Percentiles rank a stretch among this genome's conserved stretches.
These are phyloP conservation scores for Kluyveromyces dobzhanskii DNA, from an alignment of 805 yeast genomes.

Conservation along the genomic window DNA sequence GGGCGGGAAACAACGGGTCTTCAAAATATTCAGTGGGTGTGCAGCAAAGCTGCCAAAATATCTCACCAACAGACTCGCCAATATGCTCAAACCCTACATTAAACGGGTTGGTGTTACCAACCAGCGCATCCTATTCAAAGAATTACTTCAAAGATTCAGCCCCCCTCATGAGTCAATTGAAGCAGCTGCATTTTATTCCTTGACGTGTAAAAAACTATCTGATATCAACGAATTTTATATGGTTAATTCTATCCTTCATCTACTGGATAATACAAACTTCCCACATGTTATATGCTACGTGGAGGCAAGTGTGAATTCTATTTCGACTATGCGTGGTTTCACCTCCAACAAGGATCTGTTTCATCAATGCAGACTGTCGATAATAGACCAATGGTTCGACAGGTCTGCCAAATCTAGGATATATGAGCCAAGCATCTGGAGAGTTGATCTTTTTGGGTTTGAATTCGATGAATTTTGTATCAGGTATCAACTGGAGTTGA, in stretches of 20 bases:
- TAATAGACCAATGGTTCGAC: slow-evolving; percentile 15
- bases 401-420: slow-evolving; percentile 1
- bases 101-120: slow-evolving; percentile 18
- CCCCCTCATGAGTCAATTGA: slow-evolving; percentile 22
- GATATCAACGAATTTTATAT: slow-evolving; percentile 16
- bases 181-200: slow-evolving; percentile 19
- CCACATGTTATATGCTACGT: slow-evolving; percentile 18
- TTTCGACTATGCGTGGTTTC: slow-evolving; percentile 6
- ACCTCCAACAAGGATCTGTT: slow-evolving; percentile 11
- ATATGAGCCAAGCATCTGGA: slow-evolving; percentile 10
- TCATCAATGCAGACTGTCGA: slow-evolving; percentile 16
- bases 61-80: slow-evolving; percentile 5
- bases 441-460: slow-evolving; percentile 17
- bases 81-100: slow-evolving; percentile 15
- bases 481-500: slow-evolving; percentile 12
- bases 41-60: slow-evolving; percentile 11
- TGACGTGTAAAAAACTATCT: slow-evolving; percentile 15
- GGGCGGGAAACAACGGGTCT: slow-evolving; percentile 24
- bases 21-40: slow-evolving; percentile 16
- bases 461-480: slow-evolving; percentile 9
- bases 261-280: slow-evolving; percentile 7
- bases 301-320: slow-evolving; percentile 5
- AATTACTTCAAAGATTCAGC: slow-evolving; percentile 17
- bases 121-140: slow-evolving; percentile 22
- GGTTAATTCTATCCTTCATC: slow-evolving; percentile 11